A percentile compares a stretch with the other conserved stretches of the same genome.
phyloP scores from a whole-genome alignment of 352 stramenopile species.

The Globisporangium nunn region DNA sequence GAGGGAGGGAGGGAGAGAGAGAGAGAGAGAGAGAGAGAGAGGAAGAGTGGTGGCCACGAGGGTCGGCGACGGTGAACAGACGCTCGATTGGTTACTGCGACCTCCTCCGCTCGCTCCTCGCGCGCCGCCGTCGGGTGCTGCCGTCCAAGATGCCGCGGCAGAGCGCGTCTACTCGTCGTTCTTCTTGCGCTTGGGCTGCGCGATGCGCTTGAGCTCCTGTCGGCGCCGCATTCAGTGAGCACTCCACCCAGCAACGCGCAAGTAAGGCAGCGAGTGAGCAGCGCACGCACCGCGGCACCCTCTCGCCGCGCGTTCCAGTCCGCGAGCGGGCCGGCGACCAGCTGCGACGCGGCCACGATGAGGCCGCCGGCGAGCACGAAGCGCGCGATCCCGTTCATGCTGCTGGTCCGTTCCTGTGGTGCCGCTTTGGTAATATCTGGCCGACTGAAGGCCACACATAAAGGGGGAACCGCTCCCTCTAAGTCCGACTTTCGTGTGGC shows the following conservation, averaged over 20 bases:
- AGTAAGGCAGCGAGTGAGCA: neutral
- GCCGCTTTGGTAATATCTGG: neutral
- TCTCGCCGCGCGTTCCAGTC: constrained; percentile 77
- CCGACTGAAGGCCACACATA: neutral
- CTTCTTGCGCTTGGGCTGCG: constrained; percentile 41
- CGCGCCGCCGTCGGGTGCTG: too few relatives aligned
- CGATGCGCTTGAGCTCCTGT: constrained; percentile 57
- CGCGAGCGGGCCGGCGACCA: constrained; percentile 53
- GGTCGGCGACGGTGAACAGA: too few relatives aligned
- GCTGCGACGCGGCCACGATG: constrained; percentile 58
- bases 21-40: too few relatives aligned
- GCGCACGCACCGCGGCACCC: constrained; percentile 38
- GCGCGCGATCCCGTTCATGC: constrained; percentile 70
- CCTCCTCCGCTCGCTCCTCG: too few relatives aligned
- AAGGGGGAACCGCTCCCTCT: too few relatives aligned
- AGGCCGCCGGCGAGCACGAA: constrained; percentile 66
- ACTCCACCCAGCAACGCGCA: constrained; percentile 3
- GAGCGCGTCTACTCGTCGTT: constrained; percentile 37
- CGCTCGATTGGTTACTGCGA: too few relatives aligned
- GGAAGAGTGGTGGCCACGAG: too few relatives aligned
- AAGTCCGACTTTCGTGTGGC: too few relatives aligned
- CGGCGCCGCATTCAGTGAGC: constrained; percentile 1
- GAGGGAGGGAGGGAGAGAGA: too few relatives aligned
- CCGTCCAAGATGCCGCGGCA: too few relatives aligned
- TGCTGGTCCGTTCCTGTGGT: neutral